Percentiles rank a stretch among this genome's conserved stretches.
Evolutionary conservation across 2,329 filamentous ascomycete species (phyloP).

Genomic region (Ophiosphaerella korrae): DNA sequence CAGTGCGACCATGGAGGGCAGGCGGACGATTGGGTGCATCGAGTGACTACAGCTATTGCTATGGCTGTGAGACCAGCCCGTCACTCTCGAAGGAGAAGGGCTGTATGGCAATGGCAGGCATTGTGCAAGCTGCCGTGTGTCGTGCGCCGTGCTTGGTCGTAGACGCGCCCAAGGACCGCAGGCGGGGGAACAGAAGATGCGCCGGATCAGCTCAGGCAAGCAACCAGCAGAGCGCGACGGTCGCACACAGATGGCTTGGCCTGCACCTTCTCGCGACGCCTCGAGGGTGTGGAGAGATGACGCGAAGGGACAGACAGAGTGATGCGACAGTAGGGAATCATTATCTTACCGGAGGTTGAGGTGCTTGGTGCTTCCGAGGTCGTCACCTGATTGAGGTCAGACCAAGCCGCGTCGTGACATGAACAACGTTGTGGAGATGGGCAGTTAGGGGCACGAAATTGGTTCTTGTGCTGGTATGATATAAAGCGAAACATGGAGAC

Average conservation of each 20-base stretch:
- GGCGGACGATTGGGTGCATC: constrained; percentile 33
- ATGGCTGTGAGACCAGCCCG: constrained; percentile 45
- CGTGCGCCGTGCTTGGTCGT: constrained; percentile 23
- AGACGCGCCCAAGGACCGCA: constrained; percentile 24
- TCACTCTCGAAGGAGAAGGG: constrained; percentile 39
- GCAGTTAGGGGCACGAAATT: too few species aligned
- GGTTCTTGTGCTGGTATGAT: too few species aligned
- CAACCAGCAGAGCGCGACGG: constrained; percentile 14
- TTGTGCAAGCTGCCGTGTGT: constrained; percentile 38
- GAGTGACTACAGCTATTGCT: constrained; percentile 38
- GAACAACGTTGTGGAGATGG: not conserved
- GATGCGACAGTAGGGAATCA: not conserved
- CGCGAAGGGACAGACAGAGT: not conserved
- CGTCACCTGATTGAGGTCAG: too few species aligned
- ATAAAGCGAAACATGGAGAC: too few species aligned
- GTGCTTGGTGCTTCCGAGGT: not conserved
- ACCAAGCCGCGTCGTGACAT: not conserved
- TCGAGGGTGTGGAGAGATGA: not conserved
- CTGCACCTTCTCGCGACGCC: not conserved
- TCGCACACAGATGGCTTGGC: constrained; percentile 11
- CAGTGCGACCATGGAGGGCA: constrained; percentile 34
- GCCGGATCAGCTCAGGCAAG: not conserved
- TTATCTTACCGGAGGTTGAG: not conserved
- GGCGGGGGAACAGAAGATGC: too few species aligned
- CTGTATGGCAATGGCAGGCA: constrained; percentile 21